These are phyloP conservation scores for Beauveria medogensis DNA, from an alignment of 2,329 filamentous ascomycete genomes.

Conservation along the genomic window DNA sequence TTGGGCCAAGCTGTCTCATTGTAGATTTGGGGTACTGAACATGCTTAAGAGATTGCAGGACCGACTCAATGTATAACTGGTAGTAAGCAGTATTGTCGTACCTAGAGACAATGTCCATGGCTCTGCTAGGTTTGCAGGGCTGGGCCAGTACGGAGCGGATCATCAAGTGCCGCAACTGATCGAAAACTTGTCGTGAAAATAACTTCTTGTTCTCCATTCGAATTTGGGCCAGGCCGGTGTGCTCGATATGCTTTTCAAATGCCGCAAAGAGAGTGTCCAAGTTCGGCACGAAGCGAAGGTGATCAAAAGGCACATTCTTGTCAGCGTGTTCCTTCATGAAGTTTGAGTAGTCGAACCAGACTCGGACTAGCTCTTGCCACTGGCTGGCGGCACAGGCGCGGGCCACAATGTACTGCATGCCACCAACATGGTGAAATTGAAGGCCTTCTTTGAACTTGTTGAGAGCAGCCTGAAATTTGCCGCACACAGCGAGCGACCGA, in stretches of 20 bases:
- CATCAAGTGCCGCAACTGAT: constrained; percentile 20
- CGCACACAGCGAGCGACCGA: constrained; percentile 32
- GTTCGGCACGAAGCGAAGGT: constrained; percentile 20
- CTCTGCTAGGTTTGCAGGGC: constrained; percentile 26
- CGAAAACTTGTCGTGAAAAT: constrained; percentile 18
- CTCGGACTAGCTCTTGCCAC: constrained; percentile 29
- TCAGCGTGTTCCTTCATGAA: constrained; percentile 8
- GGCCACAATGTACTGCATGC: constrained; percentile 36
- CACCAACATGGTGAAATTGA: constrained; percentile 25
- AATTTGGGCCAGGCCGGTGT: constrained; percentile 18
- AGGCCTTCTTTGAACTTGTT: constrained; percentile 32
- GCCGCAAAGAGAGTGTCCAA: constrained; percentile 25
- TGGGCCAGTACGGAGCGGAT: constrained; percentile 24
- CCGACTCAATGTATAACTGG: constrained; percentile 33
- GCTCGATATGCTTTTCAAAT: constrained; percentile 26
- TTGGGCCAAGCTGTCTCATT: constrained; percentile 26
- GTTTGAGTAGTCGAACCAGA: constrained; percentile 29
- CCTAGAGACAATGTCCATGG: constrained; percentile 30
- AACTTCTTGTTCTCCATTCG: constrained; percentile 17
- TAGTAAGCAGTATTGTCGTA: constrained; percentile 33
- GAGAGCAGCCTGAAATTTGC: constrained; percentile 31
- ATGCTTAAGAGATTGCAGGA: constrained; percentile 23
- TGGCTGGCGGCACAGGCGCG: constrained; percentile 28
- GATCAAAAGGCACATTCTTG: constrained; percentile 12
- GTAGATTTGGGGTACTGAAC: constrained; percentile 21